Evolutionary conservation across 371 early-diverging fungal genomes (phyloP).

Genomic region (Mortierella sp.): DNA sequence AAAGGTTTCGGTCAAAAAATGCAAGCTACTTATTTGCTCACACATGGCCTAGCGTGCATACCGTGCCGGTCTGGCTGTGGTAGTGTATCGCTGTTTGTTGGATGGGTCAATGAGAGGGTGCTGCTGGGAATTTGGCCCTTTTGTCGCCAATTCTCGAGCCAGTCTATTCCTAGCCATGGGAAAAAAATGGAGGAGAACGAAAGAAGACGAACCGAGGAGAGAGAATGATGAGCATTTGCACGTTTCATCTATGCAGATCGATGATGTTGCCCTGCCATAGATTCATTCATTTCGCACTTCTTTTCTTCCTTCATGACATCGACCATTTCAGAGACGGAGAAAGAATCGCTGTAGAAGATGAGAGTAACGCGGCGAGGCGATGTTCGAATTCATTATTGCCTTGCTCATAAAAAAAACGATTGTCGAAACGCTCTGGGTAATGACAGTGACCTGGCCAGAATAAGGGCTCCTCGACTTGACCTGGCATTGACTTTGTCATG

Average conservation of each 20-base stretch:
- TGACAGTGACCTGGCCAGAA: not conserved
- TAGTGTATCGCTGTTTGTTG: not conserved
- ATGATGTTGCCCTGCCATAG: not conserved
- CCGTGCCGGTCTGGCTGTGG: not conserved
- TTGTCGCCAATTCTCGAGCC: not conserved
- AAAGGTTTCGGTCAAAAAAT: not conserved
- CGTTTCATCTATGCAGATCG: not conserved
- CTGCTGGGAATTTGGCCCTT: constrained; percentile 2
- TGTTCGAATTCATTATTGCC: not conserved
- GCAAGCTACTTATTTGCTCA: not conserved
- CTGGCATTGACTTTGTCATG: not conserved
- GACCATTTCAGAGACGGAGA: not conserved
- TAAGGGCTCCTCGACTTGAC: not conserved
- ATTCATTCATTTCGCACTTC: too few species aligned
- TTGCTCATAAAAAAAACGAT: not conserved
- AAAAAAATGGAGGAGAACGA: not conserved
- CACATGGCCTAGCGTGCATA: not conserved
- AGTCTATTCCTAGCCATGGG: constrained; percentile 9
- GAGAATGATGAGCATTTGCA: not conserved
- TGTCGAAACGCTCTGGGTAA: not conserved
- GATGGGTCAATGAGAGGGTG: not conserved
- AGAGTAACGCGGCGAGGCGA: not conserved
- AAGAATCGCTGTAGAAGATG: not conserved
- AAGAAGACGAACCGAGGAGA: not conserved
- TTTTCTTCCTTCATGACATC: not conserved